These are phyloP conservation scores for Phytophthora foliorum DNA, from an alignment of 352 stramenopile species.

Conservation along the genomic window DNA sequence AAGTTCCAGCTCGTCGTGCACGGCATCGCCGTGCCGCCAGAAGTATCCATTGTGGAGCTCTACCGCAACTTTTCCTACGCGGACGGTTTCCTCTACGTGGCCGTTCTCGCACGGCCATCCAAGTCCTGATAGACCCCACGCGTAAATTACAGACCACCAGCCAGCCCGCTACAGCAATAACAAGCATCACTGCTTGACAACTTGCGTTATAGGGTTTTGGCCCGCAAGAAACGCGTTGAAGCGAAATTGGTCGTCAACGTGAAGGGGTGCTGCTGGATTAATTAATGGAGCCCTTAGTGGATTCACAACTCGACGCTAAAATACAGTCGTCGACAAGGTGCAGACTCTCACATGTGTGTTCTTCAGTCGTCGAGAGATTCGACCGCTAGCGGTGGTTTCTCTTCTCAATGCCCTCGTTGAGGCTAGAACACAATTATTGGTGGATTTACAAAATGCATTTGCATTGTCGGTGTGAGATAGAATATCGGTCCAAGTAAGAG, in stretches of 20 bases:
- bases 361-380: too few species aligned
- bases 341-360: too few species aligned
- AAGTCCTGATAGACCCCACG: constrained; percentile 12
- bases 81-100: constrained; percentile 84
- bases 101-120: constrained; percentile 25
- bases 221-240: background rate
- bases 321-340: background rate
- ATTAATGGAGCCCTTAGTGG: background rate
- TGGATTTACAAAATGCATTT: background rate
- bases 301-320: background rate
- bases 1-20: constrained; percentile 60
- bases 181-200: too few species aligned
- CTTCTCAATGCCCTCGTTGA: too few species aligned
- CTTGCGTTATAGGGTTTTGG: background rate
- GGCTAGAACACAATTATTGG: too few species aligned
- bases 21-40: constrained; percentile 56
- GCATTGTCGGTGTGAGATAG: too few species aligned
- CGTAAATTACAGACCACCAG: background rate
- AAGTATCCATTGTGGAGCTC: constrained; percentile 66
- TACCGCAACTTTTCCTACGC: constrained; percentile 77
- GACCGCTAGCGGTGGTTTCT: too few species aligned
- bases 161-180: too few species aligned
- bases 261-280: background rate
- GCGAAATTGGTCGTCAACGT: background rate
- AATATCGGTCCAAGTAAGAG: too few species aligned